Evolutionary conservation across 1,139 yeast genomes (phyloP), one percentile per base, ranked within the genome.

Genomic region (Candida labiduridarum): DNA sequence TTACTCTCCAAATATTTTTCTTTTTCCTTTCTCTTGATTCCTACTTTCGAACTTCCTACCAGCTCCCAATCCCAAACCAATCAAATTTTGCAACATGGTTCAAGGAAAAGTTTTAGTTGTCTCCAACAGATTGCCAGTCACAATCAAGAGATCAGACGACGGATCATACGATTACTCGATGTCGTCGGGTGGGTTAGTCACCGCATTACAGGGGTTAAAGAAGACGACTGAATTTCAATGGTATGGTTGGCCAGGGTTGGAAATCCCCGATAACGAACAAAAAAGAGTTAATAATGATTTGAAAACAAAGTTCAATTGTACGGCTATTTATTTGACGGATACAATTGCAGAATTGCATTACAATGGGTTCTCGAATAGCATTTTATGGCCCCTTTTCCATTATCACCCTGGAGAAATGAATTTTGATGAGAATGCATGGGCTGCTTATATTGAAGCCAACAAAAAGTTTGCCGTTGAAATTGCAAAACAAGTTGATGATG

Each of bases 391-490:
- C 1, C 72, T 95, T 54, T 95, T 95, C 74, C 99, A 95, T 68
- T 95, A 95, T 69, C 99, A 95, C 65, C 99, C 99, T 0, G 99
- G 99, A 54, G 99, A 95, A 70, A 95, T 95, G 89, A 91, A 89
- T 66, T 95, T 95, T 65, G 99, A 95, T 67, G 99, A 95, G 67
- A 84, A 84, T 56, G 97, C 97, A 3, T 95, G 99, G 99, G 94
- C 94, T 46, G 98, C 98, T 1, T 95, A 95, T 67, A 89, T 91
- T 52, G 96, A 91, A 67, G 99, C 99, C 15, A 95, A 95, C 66
- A 73, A 85, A 53, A 76, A 81, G 56, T 95, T 95, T 73, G 96
- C 97, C 19, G 72, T 82, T 46, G 87, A 79, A 41, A 85, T 95
- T 53, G 84, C 91, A 14, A 73, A 78, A 19, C 84, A 84, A 59